Evolutionary conservation across 1,139 yeast genomes (phyloP).

Genomic region (Hyphopichia buzzinii): DNA sequence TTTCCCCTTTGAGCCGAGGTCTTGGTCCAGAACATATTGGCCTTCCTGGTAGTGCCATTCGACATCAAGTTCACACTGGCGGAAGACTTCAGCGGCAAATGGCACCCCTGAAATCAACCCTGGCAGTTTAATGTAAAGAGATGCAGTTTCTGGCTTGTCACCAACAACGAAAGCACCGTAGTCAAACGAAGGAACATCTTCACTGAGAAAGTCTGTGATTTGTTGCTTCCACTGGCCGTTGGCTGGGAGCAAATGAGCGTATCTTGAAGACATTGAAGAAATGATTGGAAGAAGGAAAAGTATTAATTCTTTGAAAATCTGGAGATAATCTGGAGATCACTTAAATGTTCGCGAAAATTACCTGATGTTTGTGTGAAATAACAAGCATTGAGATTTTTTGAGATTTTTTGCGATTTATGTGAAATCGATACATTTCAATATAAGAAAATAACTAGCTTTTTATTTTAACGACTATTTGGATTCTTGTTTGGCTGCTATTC

Average conservation of each 20-base stretch:
- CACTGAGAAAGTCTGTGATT: constrained; percentile 71
- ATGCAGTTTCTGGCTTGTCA: constrained; percentile 63
- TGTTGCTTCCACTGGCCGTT: constrained; percentile 79
- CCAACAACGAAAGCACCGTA: constrained; percentile 97
- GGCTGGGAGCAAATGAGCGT: constrained; percentile 64
- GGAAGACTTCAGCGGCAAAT: constrained; percentile 81
- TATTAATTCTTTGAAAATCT: not conserved
- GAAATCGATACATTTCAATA: no score
- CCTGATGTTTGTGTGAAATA: no score
- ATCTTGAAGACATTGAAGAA: constrained; percentile 20
- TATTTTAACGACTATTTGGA: no score
- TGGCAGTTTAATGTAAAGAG: constrained; percentile 73
- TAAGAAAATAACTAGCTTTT: no score
- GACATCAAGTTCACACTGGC: constrained; percentile 67
- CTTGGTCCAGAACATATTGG: constrained; percentile 40
- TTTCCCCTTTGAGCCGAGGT: constrained; percentile 49
- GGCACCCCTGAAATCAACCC: constrained; percentile 90
- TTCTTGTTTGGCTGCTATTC: no score
- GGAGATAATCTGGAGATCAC: constrained; percentile 1
- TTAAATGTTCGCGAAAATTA: no score
- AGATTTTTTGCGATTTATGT: no score
- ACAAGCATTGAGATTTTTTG: no score
- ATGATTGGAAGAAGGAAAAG: not conserved
- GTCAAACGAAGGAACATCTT: constrained; percentile 92
- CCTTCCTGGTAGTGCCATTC: constrained; percentile 81